A percentile compares a stretch with the other conserved stretches of the same genome.
phyloP scores from a whole-genome alignment of 1,284 basidiomycete genomes.

The Uromyces viciae-fabae region DNA sequence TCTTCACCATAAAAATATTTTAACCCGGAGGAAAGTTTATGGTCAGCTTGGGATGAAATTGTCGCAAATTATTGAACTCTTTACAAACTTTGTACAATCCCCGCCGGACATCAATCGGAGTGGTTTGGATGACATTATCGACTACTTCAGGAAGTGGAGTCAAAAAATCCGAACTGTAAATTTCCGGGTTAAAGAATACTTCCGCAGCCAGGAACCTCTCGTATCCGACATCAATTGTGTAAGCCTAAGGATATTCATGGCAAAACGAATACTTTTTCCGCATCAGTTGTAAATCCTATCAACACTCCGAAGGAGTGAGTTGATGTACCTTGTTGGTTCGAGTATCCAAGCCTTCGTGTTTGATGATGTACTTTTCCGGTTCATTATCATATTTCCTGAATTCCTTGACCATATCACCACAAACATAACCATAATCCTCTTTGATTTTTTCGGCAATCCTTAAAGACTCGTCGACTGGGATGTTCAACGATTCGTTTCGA shows the following conservation, averaged over 20 bases:
- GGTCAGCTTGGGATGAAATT: not conserved
- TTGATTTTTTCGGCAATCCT: conserved; percentile 90
- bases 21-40: not conserved
- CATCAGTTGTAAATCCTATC: not conserved
- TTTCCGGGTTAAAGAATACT: conserved; percentile 99
- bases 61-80: not conserved
- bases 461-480: conserved; percentile 95
- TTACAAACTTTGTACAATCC: conserved; percentile 79
- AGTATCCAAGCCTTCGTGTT: conserved; percentile 86
- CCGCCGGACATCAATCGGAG: conserved; percentile 89
- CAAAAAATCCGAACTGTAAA: conserved; percentile 94
- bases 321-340: conserved; percentile 81
- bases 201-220: conserved; percentile 98
- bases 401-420: conserved; percentile 98
- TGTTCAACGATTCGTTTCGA: conserved; percentile 80
- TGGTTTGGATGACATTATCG: conserved; percentile 90
- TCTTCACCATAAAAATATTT: conserved; percentile 59
- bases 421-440: conserved; percentile 97
- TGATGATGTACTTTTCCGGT: conserved; percentile 91
- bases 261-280: not conserved
- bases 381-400: conserved; percentile 97
- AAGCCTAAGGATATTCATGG: conserved; percentile 63
- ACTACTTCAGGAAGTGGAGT: conserved; percentile 96
- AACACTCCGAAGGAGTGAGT: not conserved
- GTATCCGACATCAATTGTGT: conserved; percentile 88